Base-by-base conservation (phyloP, 208 protist species). In the Endotrypanum monterogeii region DNA sequence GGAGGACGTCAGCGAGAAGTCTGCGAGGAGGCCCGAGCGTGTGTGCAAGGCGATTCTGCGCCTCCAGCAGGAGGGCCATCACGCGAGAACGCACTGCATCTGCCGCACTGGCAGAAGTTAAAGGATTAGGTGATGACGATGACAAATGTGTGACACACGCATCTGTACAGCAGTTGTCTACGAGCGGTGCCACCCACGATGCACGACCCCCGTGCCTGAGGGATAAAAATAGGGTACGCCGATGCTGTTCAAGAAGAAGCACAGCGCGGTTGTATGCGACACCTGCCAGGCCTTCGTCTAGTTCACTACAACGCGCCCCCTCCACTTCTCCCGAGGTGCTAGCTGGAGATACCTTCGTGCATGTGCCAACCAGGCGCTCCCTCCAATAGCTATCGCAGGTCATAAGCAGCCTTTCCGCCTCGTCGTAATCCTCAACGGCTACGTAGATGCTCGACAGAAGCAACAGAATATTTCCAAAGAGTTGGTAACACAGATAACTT, bases 331-430 rank as follows among this genome's bases (percentile, higher is more conserved):
- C 66, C 35, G 50, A 46, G 28, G 50, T 44, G 58, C 57, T 16
- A 32, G 7, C 50, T n/a, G 41, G 18, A 46, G 54, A 18, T 5
- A 12, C 30, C n/a, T 25, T 52, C 35, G 37, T 69, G 60, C 25
- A 37, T n/a, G 37, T 23, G 12, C 18, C 46, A 14, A 16, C 51
- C 16, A 91, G 67, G 55, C 83, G 82, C 60, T 94, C 87, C 50
- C 76, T 58, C 61, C 87, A 79, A 66, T 89, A 94, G 6, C 87
- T 82, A 14, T 78, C 67, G 46, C 85, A 90, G 35, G 86, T 91
- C 23, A 82, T 79, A 25, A 86, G 80, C 0, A 92, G 76, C 2
- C 87, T 83, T 55, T 94, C 89, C 63, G 87, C 85, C 80, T 90
- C 87, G 2, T 54, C 39, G 63, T 79, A 89, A 35, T 78, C 79